Percentiles rank a stretch among this genome's conserved stretches.
phyloP scores from a whole-genome alignment of 257 asterid species.

The Fraxinus cuspidata region DNA sequence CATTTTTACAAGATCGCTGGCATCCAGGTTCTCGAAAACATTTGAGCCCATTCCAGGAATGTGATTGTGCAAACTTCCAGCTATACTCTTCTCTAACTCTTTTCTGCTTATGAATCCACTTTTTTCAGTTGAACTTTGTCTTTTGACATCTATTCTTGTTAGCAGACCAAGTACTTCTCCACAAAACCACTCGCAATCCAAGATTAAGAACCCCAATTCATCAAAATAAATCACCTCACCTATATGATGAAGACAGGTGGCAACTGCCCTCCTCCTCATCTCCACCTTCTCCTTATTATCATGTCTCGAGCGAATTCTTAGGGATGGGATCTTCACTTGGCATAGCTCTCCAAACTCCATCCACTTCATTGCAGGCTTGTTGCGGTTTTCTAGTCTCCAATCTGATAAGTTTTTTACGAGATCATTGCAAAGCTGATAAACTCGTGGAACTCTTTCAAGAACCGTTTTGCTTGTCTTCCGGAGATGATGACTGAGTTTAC shows the following conservation, averaged over 20 bases:
- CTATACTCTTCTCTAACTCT: constrained; percentile 70
- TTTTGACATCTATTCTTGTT: constrained; percentile 47
- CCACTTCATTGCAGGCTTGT: constrained; percentile 78
- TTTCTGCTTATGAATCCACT: constrained; percentile 64
- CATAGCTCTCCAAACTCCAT: constrained; percentile 75
- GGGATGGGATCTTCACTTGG: constrained; percentile 70
- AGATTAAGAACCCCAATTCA: constrained; percentile 56
- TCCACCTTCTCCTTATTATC: constrained; percentile 67
- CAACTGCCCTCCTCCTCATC: constrained; percentile 64
- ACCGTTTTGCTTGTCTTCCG: constrained; percentile 55
- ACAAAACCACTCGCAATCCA: constrained; percentile 82
- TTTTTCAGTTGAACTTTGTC: constrained; percentile 38
- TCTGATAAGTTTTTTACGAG: constrained; percentile 47
- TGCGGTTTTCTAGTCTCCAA: constrained; percentile 67
- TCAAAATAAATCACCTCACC: constrained; percentile 82
- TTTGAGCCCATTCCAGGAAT: constrained; percentile 61
- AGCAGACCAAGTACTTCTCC: constrained; percentile 70
- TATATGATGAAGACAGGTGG: constrained; percentile 66
- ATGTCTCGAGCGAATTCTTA: constrained; percentile 64
- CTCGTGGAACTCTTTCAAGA: constrained; percentile 71
- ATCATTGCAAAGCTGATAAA: constrained; percentile 75
- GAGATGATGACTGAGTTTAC: constrained; percentile 65
- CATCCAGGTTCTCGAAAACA: constrained; percentile 59
- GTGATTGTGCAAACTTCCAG: constrained; percentile 54
- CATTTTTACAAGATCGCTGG: constrained; percentile 59